phyloP scores from a whole-genome alignment of 208 protist species.

The Jaenimonas drosophilae region DNA sequence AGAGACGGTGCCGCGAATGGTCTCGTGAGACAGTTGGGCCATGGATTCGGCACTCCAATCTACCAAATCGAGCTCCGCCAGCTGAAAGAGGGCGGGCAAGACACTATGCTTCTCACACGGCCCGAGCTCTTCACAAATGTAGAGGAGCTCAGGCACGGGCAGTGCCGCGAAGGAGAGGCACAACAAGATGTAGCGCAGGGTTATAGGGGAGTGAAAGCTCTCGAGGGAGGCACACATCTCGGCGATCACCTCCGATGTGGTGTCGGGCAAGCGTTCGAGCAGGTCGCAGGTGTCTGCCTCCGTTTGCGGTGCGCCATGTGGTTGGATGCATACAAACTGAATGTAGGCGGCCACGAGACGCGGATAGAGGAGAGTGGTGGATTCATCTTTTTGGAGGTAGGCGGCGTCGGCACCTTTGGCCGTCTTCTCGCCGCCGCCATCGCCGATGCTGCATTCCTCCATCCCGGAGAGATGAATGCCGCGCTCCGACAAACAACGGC shows the following conservation, averaged over 20 bases:
- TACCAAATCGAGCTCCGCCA: slow-evolving; percentile 54
- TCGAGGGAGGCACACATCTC: slow-evolving; percentile 27
- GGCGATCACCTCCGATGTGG: slow-evolving; percentile 29
- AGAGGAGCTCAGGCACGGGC: slow-evolving; percentile 53
- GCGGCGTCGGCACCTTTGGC: slow-evolving; percentile 43
- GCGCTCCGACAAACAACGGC: slow-evolving; percentile 11
- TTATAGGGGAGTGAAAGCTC: slow-evolving; percentile 22
- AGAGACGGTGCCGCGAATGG: slow-evolving; percentile 27
- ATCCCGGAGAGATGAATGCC: slow-evolving; percentile 28
- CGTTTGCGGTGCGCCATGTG: slow-evolving; percentile 12
- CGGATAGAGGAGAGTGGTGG: slow-evolving; percentile 35
- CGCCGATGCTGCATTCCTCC: slow-evolving; percentile 7
- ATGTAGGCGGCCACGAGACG: slow-evolving; percentile 42
- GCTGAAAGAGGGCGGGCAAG: slow-evolving; percentile 44
- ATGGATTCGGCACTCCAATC: slow-evolving; percentile 29
- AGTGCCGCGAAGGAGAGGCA: slow-evolving; percentile 39
- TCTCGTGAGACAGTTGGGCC: slow-evolving; percentile 25
- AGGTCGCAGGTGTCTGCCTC: slow-evolving; percentile 37
- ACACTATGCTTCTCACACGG: slow-evolving; percentile 48
- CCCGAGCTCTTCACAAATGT: slow-evolving; percentile 69
- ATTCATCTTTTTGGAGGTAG: slow-evolving; percentile 65
- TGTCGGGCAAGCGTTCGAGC: slow-evolving; percentile 42
- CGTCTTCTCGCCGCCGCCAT: slow-evolving; percentile 2
- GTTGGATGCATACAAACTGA: slow-evolving; percentile 15
- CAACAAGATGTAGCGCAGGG: slow-evolving; percentile 46